Evolutionary conservation across 768 basidiomycete species (phyloP).

Genomic region (Cyclocybe cylindracea): DNA sequence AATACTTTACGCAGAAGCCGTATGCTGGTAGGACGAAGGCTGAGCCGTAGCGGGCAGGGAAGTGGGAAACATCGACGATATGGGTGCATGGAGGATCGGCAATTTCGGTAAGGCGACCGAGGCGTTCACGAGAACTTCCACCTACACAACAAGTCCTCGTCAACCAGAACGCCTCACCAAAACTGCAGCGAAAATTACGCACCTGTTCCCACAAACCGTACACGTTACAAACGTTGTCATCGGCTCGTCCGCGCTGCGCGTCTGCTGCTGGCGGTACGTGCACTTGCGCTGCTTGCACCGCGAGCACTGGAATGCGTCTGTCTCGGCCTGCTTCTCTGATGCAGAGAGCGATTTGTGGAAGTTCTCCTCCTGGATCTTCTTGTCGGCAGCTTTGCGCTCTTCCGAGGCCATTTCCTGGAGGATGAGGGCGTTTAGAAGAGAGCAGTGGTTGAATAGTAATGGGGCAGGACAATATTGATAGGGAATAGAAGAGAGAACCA

Average conservation of each 20-base stretch:
- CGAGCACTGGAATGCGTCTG: slow-evolving; percentile 95
- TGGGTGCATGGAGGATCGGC: too few relatives aligned
- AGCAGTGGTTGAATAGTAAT: neutral
- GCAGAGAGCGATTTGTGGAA: slow-evolving; percentile 91
- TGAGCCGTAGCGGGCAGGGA: neutral
- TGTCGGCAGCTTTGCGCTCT: slow-evolving; percentile 82
- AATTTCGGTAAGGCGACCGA: neutral
- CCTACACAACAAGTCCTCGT: slow-evolving; percentile 20
- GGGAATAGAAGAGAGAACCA: neutral
- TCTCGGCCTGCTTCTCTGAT: slow-evolving; percentile 88
- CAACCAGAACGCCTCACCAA: slow-evolving; percentile 60
- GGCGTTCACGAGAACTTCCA: slow-evolving; percentile 42
- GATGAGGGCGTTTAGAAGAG: neutral
- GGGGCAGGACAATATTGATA: neutral
- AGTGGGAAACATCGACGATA: too few relatives aligned
- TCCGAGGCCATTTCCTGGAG: slow-evolving; percentile 93
- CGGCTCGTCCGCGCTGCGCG: slow-evolving; percentile 96
- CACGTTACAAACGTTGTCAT: slow-evolving; percentile 98
- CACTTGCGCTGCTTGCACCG: slow-evolving; percentile 94
- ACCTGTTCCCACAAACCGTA: slow-evolving; percentile 8
- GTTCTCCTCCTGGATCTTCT: slow-evolving; percentile 82
- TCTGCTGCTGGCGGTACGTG: slow-evolving; percentile 94
- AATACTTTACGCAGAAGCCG: too few relatives aligned
- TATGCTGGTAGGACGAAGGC: too few relatives aligned
- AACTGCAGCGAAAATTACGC: neutral